phyloP scores from a whole-genome alignment of 2,329 filamentous ascomycete genomes.

The Beauveria caledonica region DNA sequence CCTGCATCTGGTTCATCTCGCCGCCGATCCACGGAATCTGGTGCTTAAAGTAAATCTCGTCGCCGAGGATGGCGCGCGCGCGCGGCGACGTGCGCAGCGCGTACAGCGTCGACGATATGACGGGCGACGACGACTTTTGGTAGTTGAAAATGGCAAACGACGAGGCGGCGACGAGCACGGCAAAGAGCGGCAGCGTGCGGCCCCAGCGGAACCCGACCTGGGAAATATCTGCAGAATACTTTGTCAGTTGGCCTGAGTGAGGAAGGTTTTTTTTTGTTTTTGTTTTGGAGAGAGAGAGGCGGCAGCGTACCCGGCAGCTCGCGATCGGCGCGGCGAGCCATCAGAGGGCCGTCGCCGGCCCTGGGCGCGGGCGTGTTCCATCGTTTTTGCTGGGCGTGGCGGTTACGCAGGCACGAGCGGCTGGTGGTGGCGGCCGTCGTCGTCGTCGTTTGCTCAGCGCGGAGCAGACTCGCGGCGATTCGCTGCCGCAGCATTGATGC shows the following conservation, averaged over 20 bases:
- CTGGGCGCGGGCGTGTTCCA: constrained; percentile 47
- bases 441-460: not conserved
- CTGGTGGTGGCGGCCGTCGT: not conserved
- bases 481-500: constrained; percentile 5
- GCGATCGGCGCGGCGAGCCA: constrained; percentile 57
- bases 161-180: constrained; percentile 59
- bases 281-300: not conserved
- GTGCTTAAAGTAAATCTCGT: constrained; percentile 74
- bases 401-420: constrained; percentile 10
- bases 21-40: constrained; percentile 78
- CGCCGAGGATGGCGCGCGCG: constrained; percentile 72
- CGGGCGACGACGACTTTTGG: constrained; percentile 82
- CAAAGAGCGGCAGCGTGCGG: constrained; percentile 73
- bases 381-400: constrained; percentile 31
- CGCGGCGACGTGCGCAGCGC: constrained; percentile 71
- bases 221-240: constrained; percentile 27
- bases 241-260: too few relatives aligned
- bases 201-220: constrained; percentile 51
- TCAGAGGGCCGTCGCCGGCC: constrained; percentile 52
- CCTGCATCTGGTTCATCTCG: constrained; percentile 89
- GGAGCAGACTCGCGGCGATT: not conserved
- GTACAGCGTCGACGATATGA: constrained; percentile 85
- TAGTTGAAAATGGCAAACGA: constrained; percentile 97
- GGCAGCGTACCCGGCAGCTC: constrained; percentile 50
- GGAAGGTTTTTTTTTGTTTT: too few relatives aligned